Evolutionary conservation across 2,329 filamentous ascomycete genomes (phyloP).

Genomic region (Fusarium redolens): DNA sequence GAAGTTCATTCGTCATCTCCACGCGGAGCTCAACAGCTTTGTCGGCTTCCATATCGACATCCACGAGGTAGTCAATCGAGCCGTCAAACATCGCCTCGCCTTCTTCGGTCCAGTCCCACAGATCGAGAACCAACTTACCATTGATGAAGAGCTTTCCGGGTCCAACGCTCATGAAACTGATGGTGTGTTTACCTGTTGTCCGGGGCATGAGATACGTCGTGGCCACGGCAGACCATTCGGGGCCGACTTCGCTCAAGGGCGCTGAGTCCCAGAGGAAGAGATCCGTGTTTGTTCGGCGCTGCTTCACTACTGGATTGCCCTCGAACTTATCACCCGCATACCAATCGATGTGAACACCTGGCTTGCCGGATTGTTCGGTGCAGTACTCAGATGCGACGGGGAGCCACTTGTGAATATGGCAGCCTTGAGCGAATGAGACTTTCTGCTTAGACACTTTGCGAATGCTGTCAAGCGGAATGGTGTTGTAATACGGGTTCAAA

Average conservation of each 20-base stretch:
- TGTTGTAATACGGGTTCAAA: constrained; percentile 76
- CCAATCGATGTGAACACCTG: constrained; percentile 73
- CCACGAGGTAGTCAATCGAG: constrained; percentile 71
- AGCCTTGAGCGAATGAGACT: constrained; percentile 63
- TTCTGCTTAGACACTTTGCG: constrained; percentile 64
- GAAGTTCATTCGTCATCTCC: constrained; percentile 69
- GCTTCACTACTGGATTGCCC: constrained; percentile 65
- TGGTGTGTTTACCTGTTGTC: constrained; percentile 70
- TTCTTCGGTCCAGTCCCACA: constrained; percentile 77
- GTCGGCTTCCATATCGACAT: constrained; percentile 68
- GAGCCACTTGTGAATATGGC: constrained; percentile 46
- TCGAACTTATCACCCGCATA: constrained; percentile 72
- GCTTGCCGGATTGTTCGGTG: constrained; percentile 59
- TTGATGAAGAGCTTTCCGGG: constrained; percentile 71
- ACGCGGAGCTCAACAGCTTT: constrained; percentile 67
- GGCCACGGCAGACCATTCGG: constrained; percentile 72
- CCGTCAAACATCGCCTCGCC: constrained; percentile 79
- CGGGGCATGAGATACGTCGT: constrained; percentile 70
- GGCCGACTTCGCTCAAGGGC: constrained; percentile 67
- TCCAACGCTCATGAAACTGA: constrained; percentile 76
- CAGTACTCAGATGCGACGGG: constrained; percentile 45
- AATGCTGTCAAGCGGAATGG: constrained; percentile 71
- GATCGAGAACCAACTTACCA: constrained; percentile 68
- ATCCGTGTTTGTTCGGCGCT: constrained; percentile 72
- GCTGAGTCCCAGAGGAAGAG: constrained; percentile 78